Evolutionary conservation across 148 eudicot species (phyloP).

Genomic region (Rhododendron williamsianum): DNA sequence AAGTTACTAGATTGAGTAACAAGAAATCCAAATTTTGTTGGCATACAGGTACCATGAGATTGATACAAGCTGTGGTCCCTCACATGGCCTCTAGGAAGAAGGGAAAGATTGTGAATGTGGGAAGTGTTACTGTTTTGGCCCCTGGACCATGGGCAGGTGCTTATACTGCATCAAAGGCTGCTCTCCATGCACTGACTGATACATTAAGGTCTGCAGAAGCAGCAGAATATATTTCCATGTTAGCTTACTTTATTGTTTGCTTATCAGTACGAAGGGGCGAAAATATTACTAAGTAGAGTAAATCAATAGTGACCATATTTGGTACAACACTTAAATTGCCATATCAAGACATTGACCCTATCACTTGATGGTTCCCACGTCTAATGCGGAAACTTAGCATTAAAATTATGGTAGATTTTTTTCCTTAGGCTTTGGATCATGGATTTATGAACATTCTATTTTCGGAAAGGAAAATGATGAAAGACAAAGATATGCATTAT

Average conservation of each 20-base stretch:
- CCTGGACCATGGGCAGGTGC: conserved; percentile 88
- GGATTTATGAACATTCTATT: background rate
- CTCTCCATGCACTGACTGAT: conserved; percentile 69
- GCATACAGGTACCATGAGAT: conserved; percentile 53
- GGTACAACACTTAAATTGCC: background rate
- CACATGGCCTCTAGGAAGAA: conserved; percentile 73
- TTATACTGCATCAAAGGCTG: conserved; percentile 85
- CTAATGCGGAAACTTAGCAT: background rate
- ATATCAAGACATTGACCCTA: background rate
- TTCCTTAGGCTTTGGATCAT: background rate
- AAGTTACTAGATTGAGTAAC: background rate
- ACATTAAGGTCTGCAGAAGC: conserved; percentile 45
- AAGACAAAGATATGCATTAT: background rate
- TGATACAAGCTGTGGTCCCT: conserved; percentile 90
- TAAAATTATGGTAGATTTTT: background rate
- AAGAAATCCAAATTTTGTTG: background rate
- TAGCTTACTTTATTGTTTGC: background rate
- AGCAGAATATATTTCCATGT: conserved; percentile 9
- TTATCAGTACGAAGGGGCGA: background rate
- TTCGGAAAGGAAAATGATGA: background rate
- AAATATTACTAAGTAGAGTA: background rate
- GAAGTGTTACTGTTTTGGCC: conserved; percentile 64
- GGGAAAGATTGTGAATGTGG: conserved; percentile 85
- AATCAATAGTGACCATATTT: background rate
- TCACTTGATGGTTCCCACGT: background rate